Base-by-base conservation (phyloP, 2,329 filamentous ascomycete species). In the Raffaelea arxii region DNA sequence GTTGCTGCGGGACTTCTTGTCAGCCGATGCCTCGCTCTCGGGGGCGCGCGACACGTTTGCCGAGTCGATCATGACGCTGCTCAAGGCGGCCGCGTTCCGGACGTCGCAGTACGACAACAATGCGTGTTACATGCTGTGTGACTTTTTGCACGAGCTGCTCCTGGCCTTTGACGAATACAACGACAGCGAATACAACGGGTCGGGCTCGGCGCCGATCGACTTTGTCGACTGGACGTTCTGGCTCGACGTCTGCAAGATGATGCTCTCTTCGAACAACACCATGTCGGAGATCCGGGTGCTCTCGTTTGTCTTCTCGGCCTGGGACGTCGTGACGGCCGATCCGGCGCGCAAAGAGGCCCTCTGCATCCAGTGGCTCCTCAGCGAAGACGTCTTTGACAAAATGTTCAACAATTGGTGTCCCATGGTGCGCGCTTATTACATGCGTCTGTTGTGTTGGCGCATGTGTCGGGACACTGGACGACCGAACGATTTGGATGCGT, bases 381-480 rank as follows among this genome's bases (percentile, higher is more conserved):
- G 81, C 6, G 81, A 85, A 46, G 72, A 81, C 23, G 76, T 84
- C 2, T 95, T 95, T 60, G 80, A 86, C 58, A 79, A 78, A 50
- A 81, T 88, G 51, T 96, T 95, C 66, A 91, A 85, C 58, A 88
- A 95, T 58, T 95, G 90, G 89, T 94, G 87, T 58, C 88, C 90
- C 0, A 94, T 95, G 90, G 87, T 95, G 21, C 78, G 90, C 50
- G 84, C 88, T 14, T 96, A 95, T 62, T 96, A 84, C 60, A 92
- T 94, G 77, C 86, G 90, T 41, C 68, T 96, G 43, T 65, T 95
- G 21, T 94, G 88, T 64, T 96, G 90, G 90, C 79, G 89, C 49
- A 70, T 96, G 41, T 91, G 85, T 53, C 76, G 90, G 52, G 85
- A 84, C 57, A 77, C 81, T 44, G 86, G 82, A 16, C 77, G 74